Conservation (phyloP, 257 asterid species). For the Solanum corneliomulleri region DNA sequence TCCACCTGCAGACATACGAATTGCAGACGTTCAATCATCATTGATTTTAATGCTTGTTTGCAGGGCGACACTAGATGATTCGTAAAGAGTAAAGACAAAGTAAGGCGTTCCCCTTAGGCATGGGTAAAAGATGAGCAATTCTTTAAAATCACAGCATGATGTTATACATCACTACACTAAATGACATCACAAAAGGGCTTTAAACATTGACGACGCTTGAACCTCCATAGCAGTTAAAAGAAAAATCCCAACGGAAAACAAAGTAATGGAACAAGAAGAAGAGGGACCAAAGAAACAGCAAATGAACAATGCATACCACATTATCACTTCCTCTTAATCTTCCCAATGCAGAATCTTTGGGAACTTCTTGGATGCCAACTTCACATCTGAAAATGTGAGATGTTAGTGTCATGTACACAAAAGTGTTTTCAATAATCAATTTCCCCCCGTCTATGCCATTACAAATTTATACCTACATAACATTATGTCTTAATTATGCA, state of each 20-base stretch:
- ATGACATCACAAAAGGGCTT: neutral
- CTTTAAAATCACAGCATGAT: too few species aligned
- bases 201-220: too few species aligned
- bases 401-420: neutral
- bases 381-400: constrained; percentile 45
- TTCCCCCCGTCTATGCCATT: neutral
- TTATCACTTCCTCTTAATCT: constrained; percentile 89
- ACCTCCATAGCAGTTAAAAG: neutral
- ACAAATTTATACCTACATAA: neutral
- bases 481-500: neutral
- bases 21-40: too few species aligned
- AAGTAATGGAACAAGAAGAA: neutral
- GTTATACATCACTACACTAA: neutral
- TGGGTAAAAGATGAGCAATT: too few species aligned
- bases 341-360: constrained; percentile 83
- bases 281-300: too few species aligned
- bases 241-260: neutral
- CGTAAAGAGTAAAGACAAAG: neutral
- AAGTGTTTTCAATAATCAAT: neutral
- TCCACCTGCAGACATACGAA: too few species aligned
- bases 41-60: neutral
- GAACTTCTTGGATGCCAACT: constrained; percentile 87
- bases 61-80: neutral
- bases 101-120: too few species aligned
- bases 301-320: constrained; percentile 39